A percentile compares a stretch with the other conserved stretches of the same genome.
Conservation (phyloP, 2,329 filamentous ascomycete genomes). For the Knufia petricola region DNA sequence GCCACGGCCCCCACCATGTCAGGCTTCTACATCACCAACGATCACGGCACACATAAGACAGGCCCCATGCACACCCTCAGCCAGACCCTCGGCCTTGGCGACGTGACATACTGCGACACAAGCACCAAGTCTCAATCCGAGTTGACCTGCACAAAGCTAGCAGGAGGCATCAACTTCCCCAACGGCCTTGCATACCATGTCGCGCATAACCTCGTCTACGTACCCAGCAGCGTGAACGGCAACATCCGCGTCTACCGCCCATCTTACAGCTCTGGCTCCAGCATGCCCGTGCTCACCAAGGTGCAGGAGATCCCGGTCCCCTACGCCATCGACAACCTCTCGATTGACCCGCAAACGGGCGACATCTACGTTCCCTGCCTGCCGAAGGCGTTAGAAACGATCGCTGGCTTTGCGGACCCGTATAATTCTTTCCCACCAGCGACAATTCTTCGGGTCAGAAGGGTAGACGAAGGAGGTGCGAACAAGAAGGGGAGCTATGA, state of each 20-base stretch:
- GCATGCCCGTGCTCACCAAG: constrained; percentile 7
- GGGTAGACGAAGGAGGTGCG: constrained; percentile 11
- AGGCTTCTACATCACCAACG: constrained; percentile 31
- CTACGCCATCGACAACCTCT: constrained; percentile 30
- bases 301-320: constrained; percentile 23
- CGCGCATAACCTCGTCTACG: constrained; percentile 28
- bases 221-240: constrained; percentile 24
- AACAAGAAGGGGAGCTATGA: constrained; percentile 16
- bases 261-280: neutral
- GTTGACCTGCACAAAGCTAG: constrained; percentile 16
- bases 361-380: constrained; percentile 29
- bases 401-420: constrained; percentile 21
- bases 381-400: constrained; percentile 23
- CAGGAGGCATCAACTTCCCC: constrained; percentile 23
- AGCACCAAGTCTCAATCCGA: neutral
- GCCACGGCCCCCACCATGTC: constrained; percentile 24
- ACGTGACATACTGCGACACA: constrained; percentile 23
- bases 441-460: constrained; percentile 24
- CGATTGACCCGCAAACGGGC: constrained; percentile 27
- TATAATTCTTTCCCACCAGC: constrained; percentile 15
- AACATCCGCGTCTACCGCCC: constrained; percentile 23
- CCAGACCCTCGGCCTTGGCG: constrained; percentile 13
- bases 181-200: constrained; percentile 28
- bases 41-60: constrained; percentile 27
- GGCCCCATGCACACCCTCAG: constrained; percentile 22